Evolutionary conservation across 73 alveolate species (phyloP).

Genomic region (Paraurostyla sp.): DNA sequence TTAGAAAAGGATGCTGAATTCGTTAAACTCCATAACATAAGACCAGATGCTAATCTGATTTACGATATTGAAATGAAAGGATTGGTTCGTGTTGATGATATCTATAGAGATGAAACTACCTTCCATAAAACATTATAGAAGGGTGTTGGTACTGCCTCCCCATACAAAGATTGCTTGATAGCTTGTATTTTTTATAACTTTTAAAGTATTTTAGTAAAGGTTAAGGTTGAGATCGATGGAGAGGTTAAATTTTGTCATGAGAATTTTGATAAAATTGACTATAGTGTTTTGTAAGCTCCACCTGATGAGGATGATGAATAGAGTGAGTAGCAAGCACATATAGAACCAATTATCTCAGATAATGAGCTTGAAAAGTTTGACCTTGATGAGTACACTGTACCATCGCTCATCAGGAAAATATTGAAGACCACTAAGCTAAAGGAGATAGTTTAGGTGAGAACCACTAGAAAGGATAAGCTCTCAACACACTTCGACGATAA

Average conservation of each 20-base stretch:
- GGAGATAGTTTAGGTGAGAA: conserved; percentile 51
- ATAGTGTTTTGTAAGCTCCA: neutral
- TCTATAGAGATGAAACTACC: conserved; percentile 62
- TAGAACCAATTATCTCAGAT: conserved; percentile 32
- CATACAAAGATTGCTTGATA: conserved; percentile 63
- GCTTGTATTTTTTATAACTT: neutral
- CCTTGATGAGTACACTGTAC: conserved; percentile 68
- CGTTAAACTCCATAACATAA: neutral
- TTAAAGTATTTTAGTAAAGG: neutral
- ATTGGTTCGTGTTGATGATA: conserved; percentile 67
- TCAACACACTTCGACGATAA: conserved; percentile 24
- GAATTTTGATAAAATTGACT: conserved; percentile 40
- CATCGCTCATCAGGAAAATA: conserved; percentile 61
- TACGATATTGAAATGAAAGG: conserved; percentile 41
- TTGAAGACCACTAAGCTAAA: conserved; percentile 53
- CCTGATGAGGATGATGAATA: conserved; percentile 22
- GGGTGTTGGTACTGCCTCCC: conserved; percentile 77
- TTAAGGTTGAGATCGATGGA: conserved; percentile 60
- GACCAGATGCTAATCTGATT: conserved; percentile 7
- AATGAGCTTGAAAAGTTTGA: conserved; percentile 39
- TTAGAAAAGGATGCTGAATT: conserved; percentile 38
- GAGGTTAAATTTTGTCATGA: conserved; percentile 17
- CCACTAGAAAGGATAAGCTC: conserved; percentile 12
- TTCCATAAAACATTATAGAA: conserved; percentile 52
- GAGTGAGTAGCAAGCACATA: neutral